phyloP scores from a whole-genome alignment of 2,329 filamentous ascomycete genomes.

The Emergomyces orientalis region DNA sequence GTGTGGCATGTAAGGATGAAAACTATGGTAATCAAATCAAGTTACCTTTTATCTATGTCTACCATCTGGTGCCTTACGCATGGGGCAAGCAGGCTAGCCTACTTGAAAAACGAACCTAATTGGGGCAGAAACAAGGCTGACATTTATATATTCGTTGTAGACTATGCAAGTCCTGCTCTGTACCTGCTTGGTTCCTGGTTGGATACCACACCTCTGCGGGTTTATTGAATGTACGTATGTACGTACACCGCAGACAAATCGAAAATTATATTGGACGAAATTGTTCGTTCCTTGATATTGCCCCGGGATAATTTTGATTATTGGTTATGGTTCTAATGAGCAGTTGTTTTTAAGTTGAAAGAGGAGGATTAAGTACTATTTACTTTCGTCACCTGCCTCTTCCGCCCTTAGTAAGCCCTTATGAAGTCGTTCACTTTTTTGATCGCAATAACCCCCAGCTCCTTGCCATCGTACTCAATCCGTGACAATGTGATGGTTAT shows the following conservation, averaged over 20 bases:
- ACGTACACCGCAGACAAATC: neutral
- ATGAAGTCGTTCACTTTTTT: neutral
- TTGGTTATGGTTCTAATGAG: neutral
- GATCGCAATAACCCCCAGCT: neutral
- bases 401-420: neutral
- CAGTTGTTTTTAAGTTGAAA: neutral
- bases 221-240: neutral
- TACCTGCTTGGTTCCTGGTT: slow-evolving; percentile 2
- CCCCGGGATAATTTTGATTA: neutral
- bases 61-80: neutral
- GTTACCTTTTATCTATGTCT: neutral
- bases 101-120: neutral
- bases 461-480: neutral
- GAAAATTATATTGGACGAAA: neutral
- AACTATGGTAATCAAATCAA: neutral
- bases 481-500: neutral
- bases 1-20: neutral
- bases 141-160: neutral
- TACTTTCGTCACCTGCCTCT: neutral
- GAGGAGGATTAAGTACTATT: neutral
- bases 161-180: neutral
- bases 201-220: neutral
- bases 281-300: neutral
- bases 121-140: neutral
- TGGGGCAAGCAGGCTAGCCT: neutral